Conservation (phyloP, 352 stramenopile genomes). For the Phytophthora capsici region DNA sequence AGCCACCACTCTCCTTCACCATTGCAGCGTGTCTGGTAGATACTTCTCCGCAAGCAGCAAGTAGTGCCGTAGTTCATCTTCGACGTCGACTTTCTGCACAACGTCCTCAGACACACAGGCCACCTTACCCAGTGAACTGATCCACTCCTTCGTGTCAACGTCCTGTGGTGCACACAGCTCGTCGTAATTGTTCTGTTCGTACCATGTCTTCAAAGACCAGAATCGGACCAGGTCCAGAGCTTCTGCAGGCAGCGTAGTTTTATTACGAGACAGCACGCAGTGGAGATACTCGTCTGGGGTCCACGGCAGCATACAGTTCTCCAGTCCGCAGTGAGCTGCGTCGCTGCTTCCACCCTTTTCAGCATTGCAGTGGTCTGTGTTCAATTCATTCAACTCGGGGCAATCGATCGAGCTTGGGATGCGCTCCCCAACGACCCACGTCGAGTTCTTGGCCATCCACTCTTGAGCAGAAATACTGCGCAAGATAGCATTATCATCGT, state of each 20-base stretch:
- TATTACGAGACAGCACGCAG: conserved; percentile 69
- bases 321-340: conserved; percentile 36
- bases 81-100: conserved; percentile 45
- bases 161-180: conserved; percentile 54
- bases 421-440: conserved; percentile 62
- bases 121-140: conserved; percentile 50
- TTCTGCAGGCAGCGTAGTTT: conserved; percentile 65
- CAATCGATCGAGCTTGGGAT: conserved; percentile 75
- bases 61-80: conserved; percentile 69
- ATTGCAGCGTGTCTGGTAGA: conserved; percentile 68
- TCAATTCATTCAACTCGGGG: conserved; percentile 68
- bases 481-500: conserved; percentile 68
- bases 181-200: conserved; percentile 59
- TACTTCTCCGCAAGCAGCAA: conserved; percentile 75
- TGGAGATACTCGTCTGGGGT: conserved; percentile 84
- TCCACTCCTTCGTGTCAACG: conserved; percentile 74
- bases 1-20: conserved; percentile 45
- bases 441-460: conserved; percentile 70
- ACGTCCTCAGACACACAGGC: conserved; percentile 45
- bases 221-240: conserved; percentile 69
- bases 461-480: conserved; percentile 75
- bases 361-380: conserved; percentile 55
- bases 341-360: conserved; percentile 17
- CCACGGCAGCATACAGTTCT: conserved; percentile 63
- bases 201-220: conserved; percentile 81